phyloP scores from a whole-genome alignment of 148 eudicot species.

The Nepenthes gracilis region DNA sequence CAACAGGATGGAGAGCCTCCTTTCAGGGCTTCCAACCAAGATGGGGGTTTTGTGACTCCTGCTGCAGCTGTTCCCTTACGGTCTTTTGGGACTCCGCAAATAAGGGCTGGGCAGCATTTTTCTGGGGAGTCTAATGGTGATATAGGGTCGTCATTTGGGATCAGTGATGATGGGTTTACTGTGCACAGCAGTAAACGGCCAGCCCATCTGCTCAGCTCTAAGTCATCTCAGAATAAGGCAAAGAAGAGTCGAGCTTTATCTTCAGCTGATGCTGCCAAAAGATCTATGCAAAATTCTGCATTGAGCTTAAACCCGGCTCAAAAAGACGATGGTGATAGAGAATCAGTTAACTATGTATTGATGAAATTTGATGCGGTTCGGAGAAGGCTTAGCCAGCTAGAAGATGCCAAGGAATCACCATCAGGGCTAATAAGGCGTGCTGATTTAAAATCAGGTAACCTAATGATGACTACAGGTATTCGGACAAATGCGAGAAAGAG shows the following conservation, averaged over 20 bases:
- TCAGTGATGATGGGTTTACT: conserved; percentile 22
- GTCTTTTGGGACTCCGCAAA: conserved; percentile 58
- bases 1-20: background rate
- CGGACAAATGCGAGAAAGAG: conserved; percentile 59
- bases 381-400: conserved; percentile 54
- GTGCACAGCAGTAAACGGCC: conserved; percentile 23
- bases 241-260: conserved; percentile 14
- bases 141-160: conserved; percentile 22
- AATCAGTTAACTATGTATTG: conserved; percentile 29
- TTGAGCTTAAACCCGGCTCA: conserved; percentile 25
- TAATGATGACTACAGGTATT: conserved; percentile 54
- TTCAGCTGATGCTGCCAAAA: conserved; percentile 15
- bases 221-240: conserved; percentile 3
- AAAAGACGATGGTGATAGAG: conserved; percentile 48
- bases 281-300: conserved; percentile 26
- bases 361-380: conserved; percentile 58
- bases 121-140: conserved; percentile 40
- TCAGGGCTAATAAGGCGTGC: conserved; percentile 49
- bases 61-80: conserved; percentile 59
- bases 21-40: conserved; percentile 3
- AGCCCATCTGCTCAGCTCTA: conserved; percentile 9
- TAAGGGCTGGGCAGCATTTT: conserved; percentile 19
- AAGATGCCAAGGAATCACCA: conserved; percentile 45
- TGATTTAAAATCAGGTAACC: conserved; percentile 43
- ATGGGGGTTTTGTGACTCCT: conserved; percentile 22